Conservation (phyloP, 371 early-diverging fungal species). For the Saksenaea oblongispora region DNA sequence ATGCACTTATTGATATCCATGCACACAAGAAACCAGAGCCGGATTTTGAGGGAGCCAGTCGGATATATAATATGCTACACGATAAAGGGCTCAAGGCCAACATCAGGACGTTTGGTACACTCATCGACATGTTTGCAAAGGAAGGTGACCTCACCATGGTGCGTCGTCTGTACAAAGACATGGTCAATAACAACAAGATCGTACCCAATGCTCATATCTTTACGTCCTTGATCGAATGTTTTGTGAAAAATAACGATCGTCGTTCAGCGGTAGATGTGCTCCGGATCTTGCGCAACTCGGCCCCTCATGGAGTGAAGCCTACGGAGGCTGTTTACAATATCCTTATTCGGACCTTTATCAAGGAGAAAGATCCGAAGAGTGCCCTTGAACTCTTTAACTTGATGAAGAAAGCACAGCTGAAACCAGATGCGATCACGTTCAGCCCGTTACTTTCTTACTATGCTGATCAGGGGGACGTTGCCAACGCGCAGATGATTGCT, state of each 20-base stretch:
- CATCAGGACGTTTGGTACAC: constrained; percentile 31
- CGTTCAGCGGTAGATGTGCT: constrained; percentile 28
- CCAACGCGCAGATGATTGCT: constrained; percentile 20
- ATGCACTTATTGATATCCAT: constrained; percentile 51
- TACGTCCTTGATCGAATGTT: constrained; percentile 40
- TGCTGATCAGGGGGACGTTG: constrained; percentile 33
- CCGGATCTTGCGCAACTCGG: constrained; percentile 13
- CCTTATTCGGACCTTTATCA: constrained; percentile 26
- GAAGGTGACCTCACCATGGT: constrained; percentile 31
- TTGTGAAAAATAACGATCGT: constrained; percentile 26
- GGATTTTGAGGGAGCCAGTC: constrained; percentile 30
- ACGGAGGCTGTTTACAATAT: constrained; percentile 29
- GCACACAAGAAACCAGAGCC: constrained; percentile 41
- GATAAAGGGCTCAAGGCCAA: constrained; percentile 34
- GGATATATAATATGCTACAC: constrained; percentile 26
- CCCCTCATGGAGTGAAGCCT: not conserved
- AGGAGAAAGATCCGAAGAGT: constrained; percentile 19
- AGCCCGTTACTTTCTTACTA: constrained; percentile 29
- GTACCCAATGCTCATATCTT: constrained; percentile 28
- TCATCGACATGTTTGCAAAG: constrained; percentile 49
- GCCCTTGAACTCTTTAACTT: constrained; percentile 27
- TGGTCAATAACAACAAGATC: constrained; percentile 23
- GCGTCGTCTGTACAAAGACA: constrained; percentile 25
- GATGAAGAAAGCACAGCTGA: constrained; percentile 23
- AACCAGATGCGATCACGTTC: constrained; percentile 20